These are phyloP conservation scores for Lathyrus sativus DNA, from an alignment of 306 rosid genomes.

Conservation along the genomic window DNA sequence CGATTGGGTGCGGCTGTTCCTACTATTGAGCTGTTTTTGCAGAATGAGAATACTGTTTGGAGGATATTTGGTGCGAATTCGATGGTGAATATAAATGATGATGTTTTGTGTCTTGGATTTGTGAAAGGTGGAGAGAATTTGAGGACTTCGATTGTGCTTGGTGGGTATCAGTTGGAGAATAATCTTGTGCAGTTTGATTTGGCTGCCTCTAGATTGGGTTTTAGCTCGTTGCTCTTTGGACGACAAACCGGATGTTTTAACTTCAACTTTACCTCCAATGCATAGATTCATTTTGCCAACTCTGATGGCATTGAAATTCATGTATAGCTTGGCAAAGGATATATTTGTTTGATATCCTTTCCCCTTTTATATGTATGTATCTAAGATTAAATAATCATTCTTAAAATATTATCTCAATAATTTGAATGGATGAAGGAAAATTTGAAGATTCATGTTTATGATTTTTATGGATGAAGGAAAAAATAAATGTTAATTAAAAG, in stretches of 20 bases:
- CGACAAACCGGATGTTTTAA: slow-evolving; percentile 38
- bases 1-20: slow-evolving; percentile 48
- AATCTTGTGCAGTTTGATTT: slow-evolving; percentile 53
- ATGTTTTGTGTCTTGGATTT: slow-evolving; percentile 44
- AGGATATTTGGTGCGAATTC: slow-evolving; percentile 48
- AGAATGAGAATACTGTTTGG: slow-evolving; percentile 38
- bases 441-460: no score
- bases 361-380: neutral
- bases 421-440: no score
- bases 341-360: neutral
- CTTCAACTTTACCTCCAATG: slow-evolving; percentile 52
- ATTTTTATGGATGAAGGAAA: no score
- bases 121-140: slow-evolving; percentile 46
- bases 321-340: neutral
- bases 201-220: slow-evolving; percentile 45
- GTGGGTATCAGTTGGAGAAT: slow-evolving; percentile 50
- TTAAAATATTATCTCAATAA: no score
- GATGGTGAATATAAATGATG: slow-evolving; percentile 38
- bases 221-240: slow-evolving; percentile 47
- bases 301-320: neutral
- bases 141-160: slow-evolving; percentile 46
- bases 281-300: neutral
- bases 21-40: slow-evolving; percentile 41
- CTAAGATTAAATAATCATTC: neutral
- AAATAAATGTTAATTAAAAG: no score